Evolutionary conservation across 176 grass and related monocot species (phyloP).

Genomic region (Saccharum officinarum): DNA sequence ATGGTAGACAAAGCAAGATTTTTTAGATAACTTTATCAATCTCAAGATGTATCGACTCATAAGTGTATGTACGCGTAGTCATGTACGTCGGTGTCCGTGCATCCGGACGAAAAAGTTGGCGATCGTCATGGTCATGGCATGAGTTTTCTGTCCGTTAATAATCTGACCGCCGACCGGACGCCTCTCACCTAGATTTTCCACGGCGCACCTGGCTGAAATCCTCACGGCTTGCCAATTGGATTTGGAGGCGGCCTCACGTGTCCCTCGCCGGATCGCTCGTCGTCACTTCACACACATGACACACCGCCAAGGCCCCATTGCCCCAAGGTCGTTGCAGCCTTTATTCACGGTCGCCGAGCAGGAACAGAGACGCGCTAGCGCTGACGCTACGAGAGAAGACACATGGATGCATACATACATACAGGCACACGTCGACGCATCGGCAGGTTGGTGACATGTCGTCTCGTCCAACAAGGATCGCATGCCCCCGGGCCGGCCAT

Average conservation of each 20-base stretch:
- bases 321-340: not conserved
- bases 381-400: not conserved
- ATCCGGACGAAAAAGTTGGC: not conserved
- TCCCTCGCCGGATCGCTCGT: not conserved
- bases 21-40: too few relatives aligned
- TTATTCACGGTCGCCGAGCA: conserved; percentile 1
- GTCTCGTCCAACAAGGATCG: not conserved
- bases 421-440: not conserved
- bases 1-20: too few relatives aligned
- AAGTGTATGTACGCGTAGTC: too few relatives aligned
- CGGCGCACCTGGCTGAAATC: conserved; percentile 18
- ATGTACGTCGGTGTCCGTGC: too few relatives aligned
- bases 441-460: conserved; percentile 20
- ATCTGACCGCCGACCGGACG: not conserved
- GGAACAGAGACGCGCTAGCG: not conserved
- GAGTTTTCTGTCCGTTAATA: not conserved
- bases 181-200: not conserved
- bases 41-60: too few relatives aligned
- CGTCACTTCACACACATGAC: not conserved
- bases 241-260: conserved; percentile 17
- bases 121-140: not conserved
- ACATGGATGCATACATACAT: not conserved
- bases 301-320: not conserved
- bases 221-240: not conserved
- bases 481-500: not conserved